Conservation (phyloP, 768 basidiomycete species). For the Myochromella boudieri region DNA sequence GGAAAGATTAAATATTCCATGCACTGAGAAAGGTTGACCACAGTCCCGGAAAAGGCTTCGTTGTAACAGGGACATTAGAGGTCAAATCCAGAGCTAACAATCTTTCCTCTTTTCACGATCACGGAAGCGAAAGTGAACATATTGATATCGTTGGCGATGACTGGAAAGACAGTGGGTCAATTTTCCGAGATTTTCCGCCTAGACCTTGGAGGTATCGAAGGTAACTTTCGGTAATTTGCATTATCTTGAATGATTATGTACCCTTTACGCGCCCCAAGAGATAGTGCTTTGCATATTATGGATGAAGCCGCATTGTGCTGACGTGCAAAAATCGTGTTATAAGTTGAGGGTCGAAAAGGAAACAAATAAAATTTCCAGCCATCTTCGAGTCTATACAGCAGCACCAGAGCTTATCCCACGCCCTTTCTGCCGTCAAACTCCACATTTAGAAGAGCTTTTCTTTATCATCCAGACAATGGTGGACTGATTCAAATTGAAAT, state of each 20-base stretch:
- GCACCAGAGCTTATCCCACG: too few species aligned
- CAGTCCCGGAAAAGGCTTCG: slow-evolving; percentile 36
- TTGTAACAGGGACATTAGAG: slow-evolving; percentile 57
- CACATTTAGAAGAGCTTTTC: too few species aligned
- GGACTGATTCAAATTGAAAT: too few species aligned
- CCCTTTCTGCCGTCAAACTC: too few species aligned
- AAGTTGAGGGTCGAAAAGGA: too few species aligned
- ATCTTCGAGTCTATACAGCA: too few species aligned
- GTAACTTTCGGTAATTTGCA: background rate
- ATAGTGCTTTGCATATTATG: slow-evolving; percentile 6
- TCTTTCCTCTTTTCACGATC: slow-evolving; percentile 53
- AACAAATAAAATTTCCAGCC: too few species aligned
- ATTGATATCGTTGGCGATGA: slow-evolving; percentile 12
- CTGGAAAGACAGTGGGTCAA: background rate
- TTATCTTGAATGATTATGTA: background rate
- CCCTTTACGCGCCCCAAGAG: slow-evolving; percentile 1
- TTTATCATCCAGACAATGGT: too few species aligned
- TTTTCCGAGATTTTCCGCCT: too few species aligned
- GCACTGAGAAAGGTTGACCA: slow-evolving; percentile 60
- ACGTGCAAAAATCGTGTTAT: too few species aligned
- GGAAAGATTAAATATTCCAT: slow-evolving; percentile 52
- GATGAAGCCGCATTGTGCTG: too few species aligned
- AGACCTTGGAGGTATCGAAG: too few species aligned
- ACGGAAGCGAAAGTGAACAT: slow-evolving; percentile 12
- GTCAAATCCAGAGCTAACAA: slow-evolving; percentile 52